Conservation (phyloP, 805 yeast genomes). For the Torulaspora microellipsoides region DNA sequence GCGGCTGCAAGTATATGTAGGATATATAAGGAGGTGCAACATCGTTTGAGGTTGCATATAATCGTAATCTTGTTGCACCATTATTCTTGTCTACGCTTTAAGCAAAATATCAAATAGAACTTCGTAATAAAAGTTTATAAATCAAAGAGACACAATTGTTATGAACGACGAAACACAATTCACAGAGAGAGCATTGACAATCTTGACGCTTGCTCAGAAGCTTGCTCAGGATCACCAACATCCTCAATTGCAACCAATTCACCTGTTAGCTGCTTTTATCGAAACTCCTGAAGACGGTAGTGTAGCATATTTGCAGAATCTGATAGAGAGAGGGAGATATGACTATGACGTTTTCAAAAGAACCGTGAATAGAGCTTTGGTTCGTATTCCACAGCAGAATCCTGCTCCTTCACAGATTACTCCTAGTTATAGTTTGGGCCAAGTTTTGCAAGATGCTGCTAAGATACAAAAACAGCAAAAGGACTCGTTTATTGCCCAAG, state of each 20-base stretch:
- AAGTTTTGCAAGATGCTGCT: constrained; percentile 66
- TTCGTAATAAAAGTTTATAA: too few relatives aligned
- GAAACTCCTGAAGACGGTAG: constrained; percentile 52
- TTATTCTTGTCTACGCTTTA: too few relatives aligned
- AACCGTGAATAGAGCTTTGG: constrained; percentile 72
- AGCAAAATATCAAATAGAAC: too few relatives aligned
- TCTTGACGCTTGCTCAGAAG: constrained; percentile 73
- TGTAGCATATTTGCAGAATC: constrained; percentile 67
- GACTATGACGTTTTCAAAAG: constrained; percentile 82
- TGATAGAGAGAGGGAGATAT: constrained; percentile 79
- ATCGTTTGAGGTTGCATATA: too few relatives aligned
- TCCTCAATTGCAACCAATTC: constrained; percentile 81
- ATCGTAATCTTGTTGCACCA: too few relatives aligned
- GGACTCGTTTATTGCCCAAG: constrained; percentile 90
- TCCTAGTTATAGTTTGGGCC: constrained; percentile 72
- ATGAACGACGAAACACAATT: constrained; percentile 60
- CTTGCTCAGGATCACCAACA: constrained; percentile 82
- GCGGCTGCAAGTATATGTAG: too few relatives aligned
- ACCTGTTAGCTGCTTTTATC: constrained; percentile 86
- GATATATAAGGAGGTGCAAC: not conserved
- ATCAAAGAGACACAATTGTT: too few relatives aligned
- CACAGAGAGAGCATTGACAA: constrained; percentile 87
- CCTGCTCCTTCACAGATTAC: constrained; percentile 85
- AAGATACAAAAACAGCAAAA: constrained; percentile 83
- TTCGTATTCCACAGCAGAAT: constrained; percentile 77